Base-by-base conservation (phyloP, 73 alveolate genomes). In the Stentor coeruleus region DNA sequence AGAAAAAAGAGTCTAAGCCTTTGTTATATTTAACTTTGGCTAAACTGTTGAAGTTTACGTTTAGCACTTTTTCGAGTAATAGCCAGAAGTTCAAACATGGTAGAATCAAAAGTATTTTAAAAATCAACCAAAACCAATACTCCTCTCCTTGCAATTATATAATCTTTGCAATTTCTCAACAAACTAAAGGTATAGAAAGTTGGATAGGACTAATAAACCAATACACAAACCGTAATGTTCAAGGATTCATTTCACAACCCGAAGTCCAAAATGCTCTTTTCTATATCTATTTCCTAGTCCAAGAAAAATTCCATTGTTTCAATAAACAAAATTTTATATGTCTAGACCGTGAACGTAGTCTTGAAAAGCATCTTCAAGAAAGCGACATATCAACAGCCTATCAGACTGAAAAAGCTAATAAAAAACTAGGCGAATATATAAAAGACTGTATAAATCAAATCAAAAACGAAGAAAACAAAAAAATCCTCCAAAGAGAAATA, bases 351-450 rank as follows among this genome's bases (percentile, higher is more conserved):
- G 79, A 66, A 66, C n/a, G 33, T 28, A 26, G 11, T 26, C 26
- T 26, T 20, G 79, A 66, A 66, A 66, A 66, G 41, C 79, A 28
- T 66, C 11, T 31, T 28, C n/a, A n/a, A n/a, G n/a, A n/a, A n/a
- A 66, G 33, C n/a, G 79, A 66, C 33, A 20, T 28, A 33, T 20
- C n/a, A 66, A 66, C n/a, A 20, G 20, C 14, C n/a, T 28, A 66
- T 1, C 79, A 66, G 2, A 11, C 79, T 0, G 79, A 66, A 33
- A 15, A 26, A 20, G 33, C 36, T 0, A 20, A 66, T 66, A 26
- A 20, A 0, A 20, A 66, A 66, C n/a, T 66, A 26, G 40, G 33
- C 15, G 37, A 31, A 20, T 66, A 20, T 33, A 26, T 66, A 33
- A 1, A 11, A 66, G 37, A 66, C 2, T 28, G 49, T 28, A 40